Conservation (phyloP, 768 basidiomycete genomes). For the Kondoa malvinella region DNA sequence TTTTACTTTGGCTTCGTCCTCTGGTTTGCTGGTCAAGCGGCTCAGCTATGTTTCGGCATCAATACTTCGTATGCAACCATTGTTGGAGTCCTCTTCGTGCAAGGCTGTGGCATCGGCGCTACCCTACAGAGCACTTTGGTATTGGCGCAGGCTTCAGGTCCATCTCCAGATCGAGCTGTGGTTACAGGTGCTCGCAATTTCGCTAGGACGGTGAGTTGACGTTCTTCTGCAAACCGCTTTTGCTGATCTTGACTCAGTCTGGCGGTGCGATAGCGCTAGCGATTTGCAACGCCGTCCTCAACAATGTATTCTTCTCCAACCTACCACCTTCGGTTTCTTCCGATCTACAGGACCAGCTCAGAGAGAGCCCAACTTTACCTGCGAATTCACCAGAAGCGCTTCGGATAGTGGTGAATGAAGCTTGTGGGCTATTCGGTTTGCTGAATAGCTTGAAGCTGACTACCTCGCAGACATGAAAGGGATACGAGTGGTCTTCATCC, state of each 20-base stretch:
- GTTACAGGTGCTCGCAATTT: background rate
- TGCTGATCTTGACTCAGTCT: conserved; percentile 29
- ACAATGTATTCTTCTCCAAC: conserved; percentile 24
- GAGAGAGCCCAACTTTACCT: background rate
- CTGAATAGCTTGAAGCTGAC: background rate
- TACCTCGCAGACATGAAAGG: background rate
- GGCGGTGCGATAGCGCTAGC: conserved; percentile 31
- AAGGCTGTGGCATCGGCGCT: conserved; percentile 7
- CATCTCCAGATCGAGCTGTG: background rate
- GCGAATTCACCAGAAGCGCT: background rate
- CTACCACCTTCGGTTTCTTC: background rate
- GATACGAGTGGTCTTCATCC: background rate
- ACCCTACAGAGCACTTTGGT: background rate
- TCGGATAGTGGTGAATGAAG: background rate
- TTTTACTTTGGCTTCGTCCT: conserved; percentile 49
- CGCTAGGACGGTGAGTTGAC: background rate
- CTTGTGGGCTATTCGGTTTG: background rate
- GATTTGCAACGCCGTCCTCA: conserved; percentile 29
- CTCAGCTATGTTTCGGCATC: conserved; percentile 47
- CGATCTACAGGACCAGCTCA: background rate
- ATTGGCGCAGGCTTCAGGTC: background rate
- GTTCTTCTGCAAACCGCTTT: no score
- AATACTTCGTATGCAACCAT: conserved; percentile 39
- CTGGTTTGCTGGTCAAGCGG: conserved; percentile 55
- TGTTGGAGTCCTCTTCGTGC: conserved; percentile 46